A percentile compares a stretch with the other conserved stretches of the same genome.
These are phyloP conservation scores for Pyrus pyrifolia DNA, from an alignment of 306 rosid species.

Conservation along the genomic window DNA sequence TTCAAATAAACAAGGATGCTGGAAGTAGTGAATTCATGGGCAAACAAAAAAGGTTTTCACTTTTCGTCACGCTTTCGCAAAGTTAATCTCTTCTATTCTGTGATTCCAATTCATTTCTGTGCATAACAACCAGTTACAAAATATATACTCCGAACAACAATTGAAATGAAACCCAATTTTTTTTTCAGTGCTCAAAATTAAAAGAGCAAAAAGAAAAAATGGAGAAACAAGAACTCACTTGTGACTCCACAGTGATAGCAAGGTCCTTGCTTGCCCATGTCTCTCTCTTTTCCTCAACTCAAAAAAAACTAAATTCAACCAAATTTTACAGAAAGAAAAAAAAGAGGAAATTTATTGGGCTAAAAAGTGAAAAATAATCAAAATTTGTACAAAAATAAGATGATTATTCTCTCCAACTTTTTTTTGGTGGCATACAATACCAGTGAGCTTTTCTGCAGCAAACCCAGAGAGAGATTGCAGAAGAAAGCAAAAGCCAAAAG, in stretches of 20 bases:
- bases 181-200: background rate
- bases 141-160: constrained; percentile 5
- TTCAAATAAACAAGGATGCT: constrained; percentile 21
- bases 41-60: constrained; percentile 24
- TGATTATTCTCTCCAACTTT: constrained; percentile 33
- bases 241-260: constrained; percentile 99
- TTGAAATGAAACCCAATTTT: constrained; percentile 19
- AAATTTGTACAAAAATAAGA: constrained; percentile 26
- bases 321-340: constrained; percentile 27
- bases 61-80: constrained; percentile 14
- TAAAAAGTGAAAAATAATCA: constrained; percentile 11
- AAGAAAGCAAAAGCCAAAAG: constrained; percentile 49
- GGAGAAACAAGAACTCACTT: constrained; percentile 98
- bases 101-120: constrained; percentile 24
- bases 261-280: constrained; percentile 98
- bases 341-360: constrained; percentile 15
- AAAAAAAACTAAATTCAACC: constrained; percentile 29
- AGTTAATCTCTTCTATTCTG: constrained; percentile 13
- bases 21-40: constrained; percentile 21
- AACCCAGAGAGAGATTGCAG: constrained; percentile 52
- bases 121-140: constrained; percentile 19
- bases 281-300: constrained; percentile 46
- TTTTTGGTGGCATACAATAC: constrained; percentile 23
- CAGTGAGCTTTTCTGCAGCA: constrained; percentile 42
- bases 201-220: constrained; percentile 1